Evolutionary conservation across 1,284 basidiomycete species (phyloP).

Genomic region (Rhodofomes roseus): DNA sequence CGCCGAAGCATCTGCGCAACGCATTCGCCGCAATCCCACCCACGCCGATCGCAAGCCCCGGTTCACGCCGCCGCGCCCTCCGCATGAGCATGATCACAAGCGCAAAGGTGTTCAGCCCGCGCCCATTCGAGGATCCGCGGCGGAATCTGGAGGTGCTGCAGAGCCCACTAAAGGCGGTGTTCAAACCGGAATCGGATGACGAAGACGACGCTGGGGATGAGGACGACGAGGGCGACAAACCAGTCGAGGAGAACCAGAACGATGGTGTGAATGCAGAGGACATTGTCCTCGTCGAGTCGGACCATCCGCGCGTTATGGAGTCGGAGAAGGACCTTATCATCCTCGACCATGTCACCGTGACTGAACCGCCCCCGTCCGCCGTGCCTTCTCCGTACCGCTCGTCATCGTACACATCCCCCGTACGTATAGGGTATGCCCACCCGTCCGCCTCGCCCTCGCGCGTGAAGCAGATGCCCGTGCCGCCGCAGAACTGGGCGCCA

Average conservation of each 20-base stretch:
- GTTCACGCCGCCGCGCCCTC: constrained; percentile 39
- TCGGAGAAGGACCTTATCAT: constrained; percentile 70
- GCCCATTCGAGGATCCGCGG: constrained; percentile 51
- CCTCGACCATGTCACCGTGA: constrained; percentile 54
- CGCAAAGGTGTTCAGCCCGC: constrained; percentile 67
- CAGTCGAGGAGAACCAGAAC: constrained; percentile 16
- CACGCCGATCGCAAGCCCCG: constrained; percentile 17
- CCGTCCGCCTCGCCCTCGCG: constrained; percentile 5
- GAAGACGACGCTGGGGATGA: constrained; percentile 42
- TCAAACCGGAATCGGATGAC: constrained; percentile 17
- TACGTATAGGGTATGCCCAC: background rate
- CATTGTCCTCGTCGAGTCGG: constrained; percentile 62
- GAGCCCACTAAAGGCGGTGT: constrained; percentile 47
- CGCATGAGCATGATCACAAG: constrained; percentile 73
- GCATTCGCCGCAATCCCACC: constrained; percentile 46
- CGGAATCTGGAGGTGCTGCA: constrained; percentile 62
- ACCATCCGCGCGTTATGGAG: constrained; percentile 62
- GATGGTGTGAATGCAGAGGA: constrained; percentile 32
- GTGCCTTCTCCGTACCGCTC: constrained; percentile 7
- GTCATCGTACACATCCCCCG: background rate
- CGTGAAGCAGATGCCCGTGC: constrained; percentile 14
- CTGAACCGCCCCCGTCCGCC: constrained; percentile 13
- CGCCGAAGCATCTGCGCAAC: constrained; percentile 65
- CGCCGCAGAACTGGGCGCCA: constrained; percentile 20
- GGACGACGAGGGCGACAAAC: constrained; percentile 25